Evolutionary conservation across 1,284 basidiomycete species (phyloP).

Genomic region (Stereum hirsutum): DNA sequence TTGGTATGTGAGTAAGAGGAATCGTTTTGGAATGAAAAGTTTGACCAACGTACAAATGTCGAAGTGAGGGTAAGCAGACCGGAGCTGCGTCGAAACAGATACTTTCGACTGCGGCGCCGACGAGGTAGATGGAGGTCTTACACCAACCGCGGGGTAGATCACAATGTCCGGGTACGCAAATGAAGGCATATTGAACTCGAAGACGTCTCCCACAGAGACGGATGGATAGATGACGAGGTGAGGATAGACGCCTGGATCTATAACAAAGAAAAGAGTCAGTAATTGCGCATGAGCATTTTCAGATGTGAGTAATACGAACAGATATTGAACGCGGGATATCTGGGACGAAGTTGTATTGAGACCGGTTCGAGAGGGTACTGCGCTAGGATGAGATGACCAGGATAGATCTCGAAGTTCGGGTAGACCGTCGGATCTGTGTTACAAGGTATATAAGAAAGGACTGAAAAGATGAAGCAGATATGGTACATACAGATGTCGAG

Average conservation of each 20-base stretch:
- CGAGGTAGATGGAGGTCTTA: not conserved
- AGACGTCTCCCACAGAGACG: too few species aligned
- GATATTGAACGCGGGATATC: constrained; percentile 20
- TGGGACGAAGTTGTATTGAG: constrained; percentile 2
- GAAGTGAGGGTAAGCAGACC: not conserved
- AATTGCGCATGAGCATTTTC: too few species aligned
- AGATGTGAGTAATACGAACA: constrained; percentile 15
- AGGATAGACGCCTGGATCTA: constrained; percentile 10
- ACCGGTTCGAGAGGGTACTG: not conserved
- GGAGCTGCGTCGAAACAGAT: too few species aligned
- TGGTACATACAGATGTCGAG: constrained; percentile 10
- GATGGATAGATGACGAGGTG: not conserved
- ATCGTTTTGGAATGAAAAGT: too few species aligned
- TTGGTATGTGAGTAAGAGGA: too few species aligned
- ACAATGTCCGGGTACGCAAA: not conserved
- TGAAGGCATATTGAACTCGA: too few species aligned
- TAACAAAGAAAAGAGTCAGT: not conserved
- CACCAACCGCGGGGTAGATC: not conserved
- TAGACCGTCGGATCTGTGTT: constrained; percentile 31
- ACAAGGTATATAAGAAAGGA: constrained; percentile 3
- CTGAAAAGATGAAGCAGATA: too few species aligned
- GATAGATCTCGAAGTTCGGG: constrained; percentile 25
- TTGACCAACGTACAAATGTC: constrained; percentile 3
- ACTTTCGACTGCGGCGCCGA: too few species aligned
- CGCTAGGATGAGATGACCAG: constrained; percentile 7